Conservation (phyloP, 257 asterid genomes). For the Nicotiana obtusifolia region DNA sequence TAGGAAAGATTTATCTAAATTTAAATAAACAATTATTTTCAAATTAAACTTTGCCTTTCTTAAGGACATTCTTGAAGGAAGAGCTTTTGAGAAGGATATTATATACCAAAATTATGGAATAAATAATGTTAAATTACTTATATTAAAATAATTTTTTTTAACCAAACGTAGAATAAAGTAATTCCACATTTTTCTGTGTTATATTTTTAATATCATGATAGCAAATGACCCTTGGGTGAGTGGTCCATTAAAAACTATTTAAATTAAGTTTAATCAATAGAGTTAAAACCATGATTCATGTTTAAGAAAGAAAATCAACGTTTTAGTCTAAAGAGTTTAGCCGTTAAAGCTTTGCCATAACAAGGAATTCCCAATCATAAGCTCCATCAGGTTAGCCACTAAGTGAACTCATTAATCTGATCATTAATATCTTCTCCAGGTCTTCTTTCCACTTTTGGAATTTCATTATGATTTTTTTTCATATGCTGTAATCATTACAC, state of each 20-base stretch:
- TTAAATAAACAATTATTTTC: no score
- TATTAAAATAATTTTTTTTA: no score
- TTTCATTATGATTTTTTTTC: not conserved
- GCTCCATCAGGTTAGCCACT: slow-evolving; percentile 7
- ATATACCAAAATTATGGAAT: no score
- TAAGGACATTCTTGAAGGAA: not conserved
- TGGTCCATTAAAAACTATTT: not conserved
- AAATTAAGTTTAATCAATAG: not conserved
- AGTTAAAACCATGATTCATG: not conserved
- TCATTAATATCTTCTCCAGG: not conserved
- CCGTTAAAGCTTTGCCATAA: slow-evolving; percentile 1
- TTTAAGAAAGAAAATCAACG: not conserved
- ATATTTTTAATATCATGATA: not conserved
- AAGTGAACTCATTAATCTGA: not conserved
- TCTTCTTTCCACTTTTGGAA: slow-evolving; percentile 7
- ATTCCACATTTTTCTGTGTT: not conserved
- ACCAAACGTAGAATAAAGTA: not conserved
- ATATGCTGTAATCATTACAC: slow-evolving; percentile 16
- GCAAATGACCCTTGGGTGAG: not conserved
- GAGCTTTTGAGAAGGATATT: not conserved
- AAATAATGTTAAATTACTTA: no score
- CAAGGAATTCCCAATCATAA: slow-evolving; percentile 5
- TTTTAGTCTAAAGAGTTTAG: not conserved
- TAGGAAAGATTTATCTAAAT: no score
- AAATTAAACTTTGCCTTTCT: not conserved